A percentile compares a stretch with the other conserved stretches of the same genome.
These are phyloP conservation scores for Chaetoscypha palmicola DNA, from an alignment of 2,329 filamentous ascomycete species.

Conservation along the genomic window DNA sequence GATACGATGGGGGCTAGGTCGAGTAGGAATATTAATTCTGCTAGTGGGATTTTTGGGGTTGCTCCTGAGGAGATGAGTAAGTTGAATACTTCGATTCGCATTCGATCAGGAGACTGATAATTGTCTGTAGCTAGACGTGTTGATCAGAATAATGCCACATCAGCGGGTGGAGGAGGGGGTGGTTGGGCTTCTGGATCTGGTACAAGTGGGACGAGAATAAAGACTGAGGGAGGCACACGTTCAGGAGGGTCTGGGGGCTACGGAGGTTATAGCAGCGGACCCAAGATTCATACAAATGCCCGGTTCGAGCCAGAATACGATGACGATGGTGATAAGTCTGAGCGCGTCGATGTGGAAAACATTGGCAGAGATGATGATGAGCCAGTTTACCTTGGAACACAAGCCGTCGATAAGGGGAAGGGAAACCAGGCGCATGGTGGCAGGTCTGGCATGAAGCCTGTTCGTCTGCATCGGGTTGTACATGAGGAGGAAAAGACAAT, in stretches of 20 bases:
- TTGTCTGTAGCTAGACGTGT: conserved; percentile 3
- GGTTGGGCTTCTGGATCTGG: conserved; percentile 9
- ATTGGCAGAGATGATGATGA: conserved; percentile 24
- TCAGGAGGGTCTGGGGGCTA: neutral
- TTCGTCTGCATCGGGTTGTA: conserved; percentile 27
- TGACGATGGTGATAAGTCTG: conserved; percentile 18
- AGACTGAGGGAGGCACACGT: conserved; percentile 4
- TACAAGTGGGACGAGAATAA: conserved; percentile 7
- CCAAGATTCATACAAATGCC: conserved; percentile 8
- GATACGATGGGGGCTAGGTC: conserved; percentile 28
- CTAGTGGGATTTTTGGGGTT: conserved; percentile 20
- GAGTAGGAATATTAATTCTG: conserved; percentile 11
- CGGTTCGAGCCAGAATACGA: conserved; percentile 20
- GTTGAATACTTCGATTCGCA: conserved; percentile 4
- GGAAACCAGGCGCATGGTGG: conserved; percentile 3
- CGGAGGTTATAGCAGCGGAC: conserved; percentile 7
- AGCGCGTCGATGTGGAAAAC: conserved; percentile 26
- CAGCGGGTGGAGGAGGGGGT: conserved; percentile 5
- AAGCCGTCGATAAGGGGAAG: conserved; percentile 13
- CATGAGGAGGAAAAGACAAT: conserved; percentile 27
- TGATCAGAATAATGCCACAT: conserved; percentile 1
- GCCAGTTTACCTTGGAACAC: conserved; percentile 5
- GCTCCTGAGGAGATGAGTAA: conserved; percentile 22
- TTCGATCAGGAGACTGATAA: neutral
- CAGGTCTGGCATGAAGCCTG: conserved; percentile 24